Conservation (phyloP, 2,329 filamentous ascomycete species). For the Pestalotiopsis fici region DNA sequence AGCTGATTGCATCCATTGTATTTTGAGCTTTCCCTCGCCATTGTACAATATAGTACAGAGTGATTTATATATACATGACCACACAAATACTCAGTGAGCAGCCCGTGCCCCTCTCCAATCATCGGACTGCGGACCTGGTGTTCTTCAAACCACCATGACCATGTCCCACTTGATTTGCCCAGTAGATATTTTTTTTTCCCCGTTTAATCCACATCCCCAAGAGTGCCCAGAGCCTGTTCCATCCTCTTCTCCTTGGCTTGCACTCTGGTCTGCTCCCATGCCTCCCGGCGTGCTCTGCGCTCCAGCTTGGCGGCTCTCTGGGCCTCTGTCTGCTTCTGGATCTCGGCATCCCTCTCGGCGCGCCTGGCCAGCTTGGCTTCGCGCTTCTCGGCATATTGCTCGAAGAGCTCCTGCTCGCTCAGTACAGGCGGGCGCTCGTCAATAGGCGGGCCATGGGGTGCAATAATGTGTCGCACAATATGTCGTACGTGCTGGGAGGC, state of each 20-base stretch:
- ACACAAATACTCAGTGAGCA: neutral
- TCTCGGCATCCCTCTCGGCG: slow-evolving; percentile 12
- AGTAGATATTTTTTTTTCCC: neutral
- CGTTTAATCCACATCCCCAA: slow-evolving; percentile 8
- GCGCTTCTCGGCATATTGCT: slow-evolving; percentile 35
- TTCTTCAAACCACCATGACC: neutral
- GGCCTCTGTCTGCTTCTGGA: slow-evolving; percentile 9
- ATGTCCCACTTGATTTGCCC: neutral
- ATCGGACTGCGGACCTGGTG: neutral
- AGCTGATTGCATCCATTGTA: neutral
- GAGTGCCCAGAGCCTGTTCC: neutral
- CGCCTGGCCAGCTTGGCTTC: slow-evolving; percentile 47
- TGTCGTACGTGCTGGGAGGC: slow-evolving; percentile 70
- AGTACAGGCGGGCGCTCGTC: slow-evolving; percentile 67
- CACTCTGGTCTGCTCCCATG: neutral
- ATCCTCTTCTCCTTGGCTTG: slow-evolving; percentile 1
- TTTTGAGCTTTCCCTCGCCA: neutral
- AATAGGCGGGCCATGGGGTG: slow-evolving; percentile 65
- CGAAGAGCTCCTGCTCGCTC: slow-evolving; percentile 61
- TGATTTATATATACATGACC: slow-evolving; percentile 7
- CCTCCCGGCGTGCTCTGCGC: slow-evolving; percentile 3
- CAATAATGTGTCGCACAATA: slow-evolving; percentile 74
- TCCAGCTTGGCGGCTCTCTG: slow-evolving; percentile 9
- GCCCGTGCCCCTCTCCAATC: neutral
- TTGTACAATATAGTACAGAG: slow-evolving; percentile 9